Conservation (phyloP, 1,284 basidiomycete genomes). For the Cutaneotrichosporon sp. region DNA sequence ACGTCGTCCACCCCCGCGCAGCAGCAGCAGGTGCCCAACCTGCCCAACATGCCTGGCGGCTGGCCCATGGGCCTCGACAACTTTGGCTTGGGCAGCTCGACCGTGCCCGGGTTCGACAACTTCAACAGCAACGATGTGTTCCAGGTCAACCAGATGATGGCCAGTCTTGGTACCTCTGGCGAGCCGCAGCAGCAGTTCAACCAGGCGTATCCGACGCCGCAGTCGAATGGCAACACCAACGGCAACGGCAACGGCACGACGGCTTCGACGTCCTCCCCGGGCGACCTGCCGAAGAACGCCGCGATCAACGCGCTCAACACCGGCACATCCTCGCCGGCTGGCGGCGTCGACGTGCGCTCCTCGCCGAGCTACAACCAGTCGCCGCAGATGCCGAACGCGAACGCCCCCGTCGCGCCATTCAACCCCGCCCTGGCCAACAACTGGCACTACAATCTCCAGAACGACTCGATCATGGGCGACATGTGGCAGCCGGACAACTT, state of each 20-base stretch:
- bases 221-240: no score
- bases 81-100: slow-evolving; percentile 1
- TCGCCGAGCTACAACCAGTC: slow-evolving; percentile 6
- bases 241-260: not conserved
- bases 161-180: not conserved
- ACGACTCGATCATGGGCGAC: slow-evolving; percentile 31
- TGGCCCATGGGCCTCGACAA: slow-evolving; percentile 1
- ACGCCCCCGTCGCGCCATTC: slow-evolving; percentile 2
- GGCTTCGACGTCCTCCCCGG: not conserved
- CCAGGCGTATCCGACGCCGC: slow-evolving; percentile 1
- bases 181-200: not conserved
- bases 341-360: not conserved
- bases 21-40: slow-evolving; percentile 1
- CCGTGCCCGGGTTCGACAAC: not conserved
- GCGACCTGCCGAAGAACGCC: not conserved
- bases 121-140: not conserved
- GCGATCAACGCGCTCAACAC: not conserved
- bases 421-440: slow-evolving; percentile 10
- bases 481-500: slow-evolving; percentile 49
- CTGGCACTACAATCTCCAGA: slow-evolving; percentile 10
- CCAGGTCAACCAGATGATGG: slow-evolving; percentile 18
- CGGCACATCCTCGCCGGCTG: not conserved
- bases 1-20: slow-evolving; percentile 3
- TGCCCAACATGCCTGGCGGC: slow-evolving; percentile 4
- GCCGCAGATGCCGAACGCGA: not conserved